Evolutionary conservation across 2,329 filamentous ascomycete genomes (phyloP), one percentile per base, ranked within the genome.

Genomic region (Hypocreales sp.): DNA sequence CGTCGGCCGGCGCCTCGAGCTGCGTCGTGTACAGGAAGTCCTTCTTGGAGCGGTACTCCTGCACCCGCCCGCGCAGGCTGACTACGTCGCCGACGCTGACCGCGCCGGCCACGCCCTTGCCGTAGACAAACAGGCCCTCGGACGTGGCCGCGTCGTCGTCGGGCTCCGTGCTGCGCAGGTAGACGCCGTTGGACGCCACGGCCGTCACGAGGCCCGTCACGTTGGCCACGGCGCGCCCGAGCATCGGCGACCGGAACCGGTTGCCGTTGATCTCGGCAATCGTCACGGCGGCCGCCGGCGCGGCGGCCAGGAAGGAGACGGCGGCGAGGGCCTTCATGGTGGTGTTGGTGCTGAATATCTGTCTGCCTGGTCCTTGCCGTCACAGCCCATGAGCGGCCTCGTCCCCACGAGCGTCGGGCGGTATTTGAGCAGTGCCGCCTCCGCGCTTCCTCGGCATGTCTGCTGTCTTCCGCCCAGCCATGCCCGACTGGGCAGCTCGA

Each of bases 191-290:
- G 10, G 64, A 59, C 0, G 64, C 60, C 41, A 71, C 72, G 19
- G 73, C 76, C 12, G 72, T 75, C 11, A 81, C 61, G 8, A 79
- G 51, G 20, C 76, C 76, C 19, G 62, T 61, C 30, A 81, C 58
- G 31, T 65, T 64, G 14, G 59, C 61, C 27, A 79, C 66, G 6
- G 50, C 51, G 43, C 71, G 51, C 26, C 64, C 65, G 7, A 56
- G 56, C 45, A 67, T 67, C 0, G 72, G 63, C 11, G 76, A 80
- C 25, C 78, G 46, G 48, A 67, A 80, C 14, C 50, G 60, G 40
- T 70, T 60, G 37, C 75, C 74, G 38, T 78, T 80, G 59, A 80
- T 78, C 40, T 73, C 55, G 32, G 60, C 55, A 39, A 74, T 71
- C 31, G 61, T 62, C 30, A 63, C 37, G 24, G 59, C 58, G 21